Evolutionary conservation across 495 filamentous ascomycete species (phyloP), one percentile per base, ranked within the genome.

Genomic region (Xylaria venustula): DNA sequence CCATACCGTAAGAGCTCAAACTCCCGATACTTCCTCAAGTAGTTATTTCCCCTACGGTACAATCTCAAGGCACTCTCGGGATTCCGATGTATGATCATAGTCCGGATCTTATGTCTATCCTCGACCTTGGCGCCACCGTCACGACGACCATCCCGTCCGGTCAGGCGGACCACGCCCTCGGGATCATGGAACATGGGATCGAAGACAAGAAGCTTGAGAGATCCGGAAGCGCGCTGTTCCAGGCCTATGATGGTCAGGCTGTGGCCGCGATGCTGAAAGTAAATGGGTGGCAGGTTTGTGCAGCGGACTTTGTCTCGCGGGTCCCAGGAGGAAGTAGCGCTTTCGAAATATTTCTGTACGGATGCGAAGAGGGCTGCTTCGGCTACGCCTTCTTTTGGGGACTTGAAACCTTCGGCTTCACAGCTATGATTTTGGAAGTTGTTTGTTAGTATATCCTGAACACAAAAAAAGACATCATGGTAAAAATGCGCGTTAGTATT

Each of bases 161-260:
- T 74, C 17, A 89, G 68, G 30, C 80, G 81, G 20, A 76, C 77
- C 60, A 96, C 82, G 6, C 75, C 81, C 2, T 80, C 75, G 1
- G 89, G 83, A 34, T 92, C 88, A 49, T 86, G 84, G 70, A 90
- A 93, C 77, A 89, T 89, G 1, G 94, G 92, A 72, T 98, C 94
- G 66, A 96, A 96, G 19, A 97, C 88, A 3, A 98, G 74, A 8
- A 98, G 73, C 63, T 90, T 88, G 50, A 82, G 80, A 30, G 74
- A 73, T 30, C 91, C 92, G 60, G 88, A 81, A 32, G 71, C 77
- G 8, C 80, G 81, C 25, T 81, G 79, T 68, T 97, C 93, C 37
- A 96, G 81, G 0, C 94, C 94, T 54, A 98, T 79, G 42, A 98
- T 92, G 1, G 93, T 97, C 76, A 97, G 81, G 4, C 92, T 97